Evolutionary conservation across 345 rosid genomes (phyloP).

Genomic region (Eucalyptus cloeziana): DNA sequence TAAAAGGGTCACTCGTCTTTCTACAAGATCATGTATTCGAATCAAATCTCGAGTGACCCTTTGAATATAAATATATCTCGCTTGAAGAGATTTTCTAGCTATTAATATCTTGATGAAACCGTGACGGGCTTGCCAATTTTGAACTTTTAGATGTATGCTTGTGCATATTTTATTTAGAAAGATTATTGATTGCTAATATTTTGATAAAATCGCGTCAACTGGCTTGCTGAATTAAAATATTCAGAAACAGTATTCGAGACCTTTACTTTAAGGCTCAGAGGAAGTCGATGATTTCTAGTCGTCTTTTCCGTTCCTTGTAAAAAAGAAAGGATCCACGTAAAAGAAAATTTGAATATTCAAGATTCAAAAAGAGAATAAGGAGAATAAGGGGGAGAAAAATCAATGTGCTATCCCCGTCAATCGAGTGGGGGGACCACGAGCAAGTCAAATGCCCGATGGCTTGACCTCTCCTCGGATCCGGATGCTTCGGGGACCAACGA

Average conservation of each 20-base stretch:
- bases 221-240: background rate
- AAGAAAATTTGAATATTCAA: background rate
- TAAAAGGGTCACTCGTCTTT: background rate
- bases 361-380: background rate
- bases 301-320: background rate
- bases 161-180: rapidly evolving
- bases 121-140: rapidly evolving
- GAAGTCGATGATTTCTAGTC: background rate
- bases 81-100: background rate
- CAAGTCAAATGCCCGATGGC: background rate
- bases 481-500: background rate
- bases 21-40: rapidly evolving
- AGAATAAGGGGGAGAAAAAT: background rate
- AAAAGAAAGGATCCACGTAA: background rate
- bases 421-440: background rate
- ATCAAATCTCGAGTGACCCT: background rate
- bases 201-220: rapidly evolving
- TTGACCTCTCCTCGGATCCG: background rate
- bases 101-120: too few relatives aligned
- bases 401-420: background rate
- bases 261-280: background rate
- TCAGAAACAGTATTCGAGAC: background rate
- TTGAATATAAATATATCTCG: background rate
- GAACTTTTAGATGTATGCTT: too few relatives aligned
- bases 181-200: rapidly evolving